Conservation (phyloP, 768 basidiomycete genomes). For the Dioszegia crocea region DNA sequence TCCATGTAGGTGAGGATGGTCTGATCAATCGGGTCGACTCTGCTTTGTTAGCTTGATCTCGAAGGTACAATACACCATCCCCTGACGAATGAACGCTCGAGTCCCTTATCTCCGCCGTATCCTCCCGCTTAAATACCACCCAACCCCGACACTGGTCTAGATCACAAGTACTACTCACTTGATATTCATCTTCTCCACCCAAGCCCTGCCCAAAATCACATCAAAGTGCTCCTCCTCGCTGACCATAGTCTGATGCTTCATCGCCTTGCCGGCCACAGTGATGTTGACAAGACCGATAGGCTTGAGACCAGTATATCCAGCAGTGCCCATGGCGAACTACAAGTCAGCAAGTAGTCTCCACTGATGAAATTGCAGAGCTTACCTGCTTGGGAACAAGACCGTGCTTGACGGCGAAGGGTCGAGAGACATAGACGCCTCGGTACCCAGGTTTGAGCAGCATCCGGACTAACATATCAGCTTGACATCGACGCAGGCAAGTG, state of each 20-base stretch:
- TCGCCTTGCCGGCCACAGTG: conserved; percentile 55
- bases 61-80: too few species aligned
- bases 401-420: conserved; percentile 82
- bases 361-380: background rate
- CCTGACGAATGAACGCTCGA: too few species aligned
- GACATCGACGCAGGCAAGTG: background rate
- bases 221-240: conserved; percentile 95
- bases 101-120: too few species aligned
- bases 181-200: conserved; percentile 64
- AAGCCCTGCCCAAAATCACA: conserved; percentile 82
- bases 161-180: too few species aligned
- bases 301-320: conserved; percentile 76
- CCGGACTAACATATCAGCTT: conserved; percentile 57
- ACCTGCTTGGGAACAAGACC: conserved; percentile 80
- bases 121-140: too few species aligned
- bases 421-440: conserved; percentile 89
- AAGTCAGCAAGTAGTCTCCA: background rate
- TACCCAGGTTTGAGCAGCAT: conserved; percentile 93
- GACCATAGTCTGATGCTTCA: conserved; percentile 64
- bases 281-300: conserved; percentile 78
- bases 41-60: conserved; percentile 7
- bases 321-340: conserved; percentile 71
- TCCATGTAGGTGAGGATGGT: conserved; percentile 90
- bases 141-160: too few species aligned
- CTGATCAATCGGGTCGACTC: conserved; percentile 73